Evolutionary conservation across 345 rosid species (phyloP).

Genomic region (Eutrema japonicum): DNA sequence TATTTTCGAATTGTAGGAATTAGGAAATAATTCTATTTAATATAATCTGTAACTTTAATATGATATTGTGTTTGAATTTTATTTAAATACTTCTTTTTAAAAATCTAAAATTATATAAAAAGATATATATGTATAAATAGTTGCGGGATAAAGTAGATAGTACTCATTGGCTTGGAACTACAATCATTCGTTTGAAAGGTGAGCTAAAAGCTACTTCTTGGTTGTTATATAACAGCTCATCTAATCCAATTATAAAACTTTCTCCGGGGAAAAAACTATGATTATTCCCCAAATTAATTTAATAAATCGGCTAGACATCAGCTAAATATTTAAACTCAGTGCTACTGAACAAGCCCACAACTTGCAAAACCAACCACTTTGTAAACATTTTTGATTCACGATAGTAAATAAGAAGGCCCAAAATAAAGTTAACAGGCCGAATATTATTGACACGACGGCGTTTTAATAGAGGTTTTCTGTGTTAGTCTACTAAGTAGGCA

Average conservation of each 20-base stretch:
- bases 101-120: neutral
- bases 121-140: neutral
- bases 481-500: neutral
- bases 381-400: neutral
- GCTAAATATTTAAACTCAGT: too few species aligned
- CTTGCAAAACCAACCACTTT: neutral
- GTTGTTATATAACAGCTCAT: slow-evolving; percentile 37
- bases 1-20: neutral
- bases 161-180: too few species aligned
- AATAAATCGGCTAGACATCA: neutral
- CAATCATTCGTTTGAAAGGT: too few species aligned
- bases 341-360: neutral
- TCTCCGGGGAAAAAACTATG: neutral
- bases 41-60: neutral
- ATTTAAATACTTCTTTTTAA: neutral
- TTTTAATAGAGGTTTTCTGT: neutral
- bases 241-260: slow-evolving; percentile 20
- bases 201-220: slow-evolving; percentile 26
- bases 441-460: neutral
- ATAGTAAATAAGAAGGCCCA: neutral
- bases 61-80: neutral
- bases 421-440: neutral
- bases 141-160: neutral
- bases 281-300: neutral
- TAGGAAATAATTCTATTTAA: neutral